Evolutionary conservation across 176 grass and related monocot species (phyloP).

Genomic region (Avena eriantha): DNA sequence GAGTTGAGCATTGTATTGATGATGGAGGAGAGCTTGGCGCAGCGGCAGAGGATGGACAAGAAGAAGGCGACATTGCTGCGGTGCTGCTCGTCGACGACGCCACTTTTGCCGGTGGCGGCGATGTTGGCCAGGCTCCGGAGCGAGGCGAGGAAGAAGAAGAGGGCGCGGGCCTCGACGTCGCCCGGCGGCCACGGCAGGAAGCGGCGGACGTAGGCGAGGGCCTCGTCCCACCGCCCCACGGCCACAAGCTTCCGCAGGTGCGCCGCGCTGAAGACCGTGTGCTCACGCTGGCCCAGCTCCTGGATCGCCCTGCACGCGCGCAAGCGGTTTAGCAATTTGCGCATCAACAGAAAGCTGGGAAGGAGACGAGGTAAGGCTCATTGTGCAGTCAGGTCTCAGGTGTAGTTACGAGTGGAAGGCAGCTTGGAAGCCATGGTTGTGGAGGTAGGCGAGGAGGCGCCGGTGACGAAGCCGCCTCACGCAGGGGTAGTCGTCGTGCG

Average conservation of each 20-base stretch:
- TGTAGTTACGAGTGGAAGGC: neutral
- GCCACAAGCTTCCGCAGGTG: neutral
- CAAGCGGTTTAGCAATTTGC: neutral
- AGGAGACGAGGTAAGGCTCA: neutral
- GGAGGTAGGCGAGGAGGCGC: slow-evolving; percentile 4
- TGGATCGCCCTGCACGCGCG: neutral
- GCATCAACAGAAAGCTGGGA: neutral
- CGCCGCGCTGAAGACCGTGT: neutral
- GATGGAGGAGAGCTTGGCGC: neutral
- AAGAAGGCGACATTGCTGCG: neutral
- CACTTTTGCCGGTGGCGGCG: neutral
- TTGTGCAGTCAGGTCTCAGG: neutral
- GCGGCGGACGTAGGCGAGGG: neutral
- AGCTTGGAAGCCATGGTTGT: neutral
- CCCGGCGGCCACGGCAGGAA: neutral
- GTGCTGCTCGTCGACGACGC: neutral
- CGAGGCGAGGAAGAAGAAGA: neutral
- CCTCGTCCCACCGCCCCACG: neutral
- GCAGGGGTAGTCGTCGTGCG: neutral
- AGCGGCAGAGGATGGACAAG: neutral
- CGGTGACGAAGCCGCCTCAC: neutral
- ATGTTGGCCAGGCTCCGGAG: neutral
- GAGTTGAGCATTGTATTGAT: neutral
- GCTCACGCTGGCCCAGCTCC: neutral
- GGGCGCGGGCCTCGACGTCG: neutral